phyloP scores from a whole-genome alignment of 1,284 basidiomycete species.

The Boletus smithii region DNA sequence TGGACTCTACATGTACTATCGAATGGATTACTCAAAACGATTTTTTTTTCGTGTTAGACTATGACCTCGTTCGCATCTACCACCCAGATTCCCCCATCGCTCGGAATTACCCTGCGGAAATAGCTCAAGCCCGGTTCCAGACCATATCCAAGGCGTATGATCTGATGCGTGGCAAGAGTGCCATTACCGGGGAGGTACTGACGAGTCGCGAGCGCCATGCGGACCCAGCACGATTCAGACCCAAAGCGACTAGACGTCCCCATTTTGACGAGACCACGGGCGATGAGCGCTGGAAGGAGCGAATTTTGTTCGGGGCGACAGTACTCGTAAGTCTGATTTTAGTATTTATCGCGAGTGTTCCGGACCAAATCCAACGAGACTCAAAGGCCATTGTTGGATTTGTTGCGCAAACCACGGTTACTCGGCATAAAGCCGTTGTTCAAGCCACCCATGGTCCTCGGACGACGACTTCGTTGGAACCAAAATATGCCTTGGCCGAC shows the following conservation, averaged over 20 bases:
- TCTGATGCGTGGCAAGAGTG: conserved; percentile 43
- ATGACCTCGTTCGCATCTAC: conserved; percentile 66
- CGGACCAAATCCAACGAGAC: background rate
- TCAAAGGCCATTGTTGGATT: conserved; percentile 28
- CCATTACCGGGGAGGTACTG: conserved; percentile 20
- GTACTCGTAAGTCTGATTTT: conserved; percentile 41
- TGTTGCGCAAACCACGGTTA: conserved; percentile 26
- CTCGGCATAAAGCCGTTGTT: conserved; percentile 22
- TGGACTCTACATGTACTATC: conserved; percentile 13
- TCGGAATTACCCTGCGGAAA: conserved; percentile 42
- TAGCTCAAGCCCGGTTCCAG: conserved; percentile 58
- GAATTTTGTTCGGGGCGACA: conserved; percentile 46
- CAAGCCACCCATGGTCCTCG: conserved; percentile 6
- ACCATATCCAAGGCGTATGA: conserved; percentile 61
- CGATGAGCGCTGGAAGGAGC: conserved; percentile 57
- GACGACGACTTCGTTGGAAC: conserved; percentile 1
- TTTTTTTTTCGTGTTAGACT: conserved; percentile 43
- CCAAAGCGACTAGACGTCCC: conserved; percentile 19
- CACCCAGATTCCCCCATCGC: conserved; percentile 64
- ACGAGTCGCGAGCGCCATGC: conserved; percentile 23
- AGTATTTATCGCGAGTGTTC: no score
- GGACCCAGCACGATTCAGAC: conserved; percentile 29
- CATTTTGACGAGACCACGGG: conserved; percentile 31
- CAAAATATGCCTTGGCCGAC: conserved; percentile 12
- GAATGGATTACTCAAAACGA: conserved; percentile 1